Evolutionary conservation across 202 grass and related monocot species (phyloP), one percentile per base, ranked within the genome.

Genomic region (Sporobolus alterniflorus): DNA sequence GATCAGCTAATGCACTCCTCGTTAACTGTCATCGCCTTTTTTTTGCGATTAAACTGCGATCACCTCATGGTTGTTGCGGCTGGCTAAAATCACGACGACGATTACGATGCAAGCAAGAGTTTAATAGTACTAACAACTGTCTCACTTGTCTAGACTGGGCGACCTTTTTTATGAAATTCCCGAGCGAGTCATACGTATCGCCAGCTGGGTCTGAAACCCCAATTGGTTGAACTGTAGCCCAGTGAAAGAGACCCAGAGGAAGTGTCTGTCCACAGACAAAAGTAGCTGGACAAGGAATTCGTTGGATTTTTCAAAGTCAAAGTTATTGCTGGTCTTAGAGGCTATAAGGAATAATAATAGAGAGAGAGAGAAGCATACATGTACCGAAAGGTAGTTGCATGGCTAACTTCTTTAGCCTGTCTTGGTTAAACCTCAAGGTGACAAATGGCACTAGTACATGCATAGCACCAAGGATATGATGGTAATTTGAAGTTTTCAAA

Each of bases 181-280:
- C 24, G 10, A 9, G 0, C 2, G 36, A 67, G 41, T n/a, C n/a
- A n/a, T n/a, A n/a, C 26, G 20, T 7, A n/a, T 55, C 39, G 20
- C 47, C 9, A 48, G 4, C 68, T 3, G 26, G 1, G 67, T 24
- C 22, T 9, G 20, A 32, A 54, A 55, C 26, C 20, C n/a, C n/a
- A n/a, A n/a, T 9, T 15, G 36, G 63, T 36, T 54, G 21, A 54
- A 67, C 5, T 9, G 10, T 28, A 48, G 31, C 41, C 73, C 52
- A 75, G 52, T 4, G 76, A 52, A 78, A 78, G 61, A 15, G 62
- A 52, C 44, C 28, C 28, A 77, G 34, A 18, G 18, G 13, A 69
- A 50, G 6, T 13, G 49, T 9, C 47, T n/a, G 64, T 29, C 48
- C 10, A 39, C n/a, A 31, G 15, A 49, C 15, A 63, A 17, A 26